Evolutionary conservation across 192 early-diverging fungal species (phyloP), one percentile per base, ranked within the genome.

Genomic region (Coemansia sp.): DNA sequence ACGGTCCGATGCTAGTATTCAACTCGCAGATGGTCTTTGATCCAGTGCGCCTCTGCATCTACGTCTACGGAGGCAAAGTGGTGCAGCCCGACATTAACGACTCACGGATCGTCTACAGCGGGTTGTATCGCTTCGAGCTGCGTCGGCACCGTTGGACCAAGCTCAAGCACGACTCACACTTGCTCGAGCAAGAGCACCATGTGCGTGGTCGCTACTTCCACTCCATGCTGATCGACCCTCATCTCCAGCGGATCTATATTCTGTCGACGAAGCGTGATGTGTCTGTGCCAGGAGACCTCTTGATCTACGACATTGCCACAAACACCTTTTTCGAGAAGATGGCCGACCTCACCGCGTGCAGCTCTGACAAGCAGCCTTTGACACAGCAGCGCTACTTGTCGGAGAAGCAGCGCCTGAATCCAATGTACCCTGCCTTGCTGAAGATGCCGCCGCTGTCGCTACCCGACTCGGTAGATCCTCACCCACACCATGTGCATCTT

Each of bases 21-120:
- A 96, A 98, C 73, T 89, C 96, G 72, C 96, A 99, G 86, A 95
- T 99, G 94, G 90, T 91, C 61, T 80, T 97, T 44, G 96, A 99
- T 65, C 68, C 87, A 5, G 71, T 87, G 9, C 82, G 80, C 16
- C 85, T 87, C 46, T 87, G 88, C 11, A 72, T 98, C 0, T 99
- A 97, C 80, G 86, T 97, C 6, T 99, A 97, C 86, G 97, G 97
- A 52, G 97, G 97, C 65, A 83, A 92, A 41, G 88, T 88, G 1
- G 85, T 92, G 44, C 79, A 82, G 62, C 85, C 85, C 16, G 93
- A 94, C 70, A 68, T 86, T 20, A 86, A 85, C 67, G 86, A 90
- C 54, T 67, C 82, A 46, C 68, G 68, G 3, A 91, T 88, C 33
- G 85, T 87, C 11, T 97, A 94, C 81, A 93, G 93, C 63, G 97